Percentiles rank a stretch among this genome's conserved stretches.
Conservation (phyloP, 2,329 filamentous ascomycete species). For the Colletotrichum tofieldiae region DNA sequence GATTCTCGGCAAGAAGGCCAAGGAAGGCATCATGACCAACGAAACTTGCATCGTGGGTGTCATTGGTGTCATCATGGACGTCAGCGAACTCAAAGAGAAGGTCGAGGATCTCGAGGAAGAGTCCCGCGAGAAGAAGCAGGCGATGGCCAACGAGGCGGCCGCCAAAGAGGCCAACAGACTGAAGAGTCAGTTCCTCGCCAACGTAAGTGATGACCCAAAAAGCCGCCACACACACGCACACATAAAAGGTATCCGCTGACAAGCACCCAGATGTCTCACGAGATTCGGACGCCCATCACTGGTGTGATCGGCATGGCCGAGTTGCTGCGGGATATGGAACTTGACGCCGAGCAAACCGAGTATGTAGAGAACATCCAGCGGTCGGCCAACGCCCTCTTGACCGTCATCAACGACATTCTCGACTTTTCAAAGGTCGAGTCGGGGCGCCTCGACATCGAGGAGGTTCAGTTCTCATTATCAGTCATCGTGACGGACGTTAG, state of each 20-base stretch:
- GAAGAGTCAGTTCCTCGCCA: conserved; percentile 85
- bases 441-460: conserved; percentile 82
- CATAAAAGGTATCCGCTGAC: conserved; percentile 7
- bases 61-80: conserved; percentile 85
- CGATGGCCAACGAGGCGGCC: conserved; percentile 82
- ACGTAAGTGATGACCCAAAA: conserved; percentile 55
- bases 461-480: conserved; percentile 84
- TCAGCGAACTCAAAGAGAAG: conserved; percentile 79
- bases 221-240: too few relatives aligned
- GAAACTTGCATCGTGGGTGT: conserved; percentile 76
- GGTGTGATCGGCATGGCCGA: conserved; percentile 88
- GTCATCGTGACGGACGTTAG: conserved; percentile 84
- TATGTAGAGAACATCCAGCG: conserved; percentile 85
- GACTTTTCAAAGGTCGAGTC: conserved; percentile 92
- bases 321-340: conserved; percentile 76
- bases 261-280: conserved; percentile 76
- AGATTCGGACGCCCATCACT: conserved; percentile 84
- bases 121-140: conserved; percentile 77
- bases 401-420: conserved; percentile 92
- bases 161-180: conserved; percentile 86
- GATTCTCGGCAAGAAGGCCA: conserved; percentile 70
- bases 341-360: conserved; percentile 80
- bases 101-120: conserved; percentile 75
- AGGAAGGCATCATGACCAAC: conserved; percentile 62
- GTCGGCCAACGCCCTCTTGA: conserved; percentile 85